Base-by-base conservation (phyloP, 1,284 basidiomycete species). In the Ceratobasidium sp. region DNA sequence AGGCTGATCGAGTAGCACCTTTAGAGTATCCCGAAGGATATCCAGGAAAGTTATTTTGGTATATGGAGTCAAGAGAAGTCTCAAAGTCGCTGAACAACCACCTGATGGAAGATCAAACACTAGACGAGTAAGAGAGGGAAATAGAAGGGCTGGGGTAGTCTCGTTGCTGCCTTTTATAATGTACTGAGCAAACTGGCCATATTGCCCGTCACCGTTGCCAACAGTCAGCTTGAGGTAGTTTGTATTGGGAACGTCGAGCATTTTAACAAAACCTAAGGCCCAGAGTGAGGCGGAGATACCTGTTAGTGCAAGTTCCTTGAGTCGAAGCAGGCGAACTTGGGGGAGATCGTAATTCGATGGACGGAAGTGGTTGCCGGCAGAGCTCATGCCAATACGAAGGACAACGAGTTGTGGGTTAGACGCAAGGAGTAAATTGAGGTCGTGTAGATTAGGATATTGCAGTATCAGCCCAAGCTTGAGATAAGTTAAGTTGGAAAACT, bases 191-290 rank as follows among this genome's bases (percentile, higher is more conserved):
- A 62, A 21, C 18, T 46, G 16, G 14, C 35, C 38, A 38, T 38
- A 11, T 13, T 18, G 38, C 1, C 35, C 50, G 13, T 44, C 26
- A 21, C 38, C 23, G 2, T 9, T 13, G n/a, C n/a, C 38, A 11
- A 67, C 2, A 28, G 35, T 16, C 21, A 67, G 14, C 8, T 67
- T 14, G 18, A 67, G 23, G n/a, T 35, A 55, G n/a, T 67, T 23
- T 0, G 54, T n/a, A 35, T 55, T 52, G 2, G 64, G 64, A 13
- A 49, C 64, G 13, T 67, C 49, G 13, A 67, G 14, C 64, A 52
- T 54, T 41, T 21, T 55, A 7, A 67, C 8, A 21, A 67, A 32
- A 55, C 13, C 38, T 26, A 55, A 13, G n/a, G 38, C 47, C 64
- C 64, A 67, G 26, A 43, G 32, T 1, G n/a, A 32, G 8, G n/a